Evolutionary conservation across 345 rosid genomes (phyloP).

Genomic region (Hirschfeldia incana): DNA sequence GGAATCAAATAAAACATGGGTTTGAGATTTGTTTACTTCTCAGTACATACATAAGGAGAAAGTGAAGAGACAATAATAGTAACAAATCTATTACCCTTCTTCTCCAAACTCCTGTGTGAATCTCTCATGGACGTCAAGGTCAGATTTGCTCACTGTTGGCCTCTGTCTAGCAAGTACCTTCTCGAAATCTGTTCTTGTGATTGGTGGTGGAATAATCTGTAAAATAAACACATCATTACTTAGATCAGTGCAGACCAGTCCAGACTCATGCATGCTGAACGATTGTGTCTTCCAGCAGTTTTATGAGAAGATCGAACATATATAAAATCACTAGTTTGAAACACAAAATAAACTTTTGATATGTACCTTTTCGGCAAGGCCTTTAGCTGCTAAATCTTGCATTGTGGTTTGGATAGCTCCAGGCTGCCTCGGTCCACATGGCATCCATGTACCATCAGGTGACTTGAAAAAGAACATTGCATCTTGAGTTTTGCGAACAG

Average conservation of each 20-base stretch:
- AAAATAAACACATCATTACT: neutral
- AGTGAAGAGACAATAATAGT: conserved; percentile 16
- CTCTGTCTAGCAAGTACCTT: conserved; percentile 77
- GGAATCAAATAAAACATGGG: conserved; percentile 27
- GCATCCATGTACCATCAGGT: conserved; percentile 68
- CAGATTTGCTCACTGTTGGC: conserved; percentile 91
- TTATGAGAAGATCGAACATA: neutral
- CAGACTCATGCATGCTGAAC: neutral
- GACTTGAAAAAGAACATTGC: conserved; percentile 76
- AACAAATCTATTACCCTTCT: conserved; percentile 63
- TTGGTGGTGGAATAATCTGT: conserved; percentile 93
- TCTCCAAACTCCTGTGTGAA: conserved; percentile 97
- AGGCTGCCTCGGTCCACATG: conserved; percentile 83
- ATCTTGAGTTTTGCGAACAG: conserved; percentile 91
- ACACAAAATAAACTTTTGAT: conserved; percentile 6
- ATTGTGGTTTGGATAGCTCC: conserved; percentile 76
- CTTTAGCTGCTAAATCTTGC: conserved; percentile 83
- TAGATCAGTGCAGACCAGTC: neutral
- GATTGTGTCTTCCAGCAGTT: neutral
- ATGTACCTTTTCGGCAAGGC: conserved; percentile 65
- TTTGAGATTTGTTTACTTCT: conserved; percentile 30
- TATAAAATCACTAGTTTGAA: neutral
- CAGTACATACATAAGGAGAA: conserved; percentile 30
- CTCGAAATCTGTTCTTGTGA: conserved; percentile 77
- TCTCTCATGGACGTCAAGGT: conserved; percentile 91